Evolutionary conservation across 2,329 filamentous ascomycete species (phyloP), one percentile per base, ranked within the genome.

Genomic region (Cladosporium sp.): DNA sequence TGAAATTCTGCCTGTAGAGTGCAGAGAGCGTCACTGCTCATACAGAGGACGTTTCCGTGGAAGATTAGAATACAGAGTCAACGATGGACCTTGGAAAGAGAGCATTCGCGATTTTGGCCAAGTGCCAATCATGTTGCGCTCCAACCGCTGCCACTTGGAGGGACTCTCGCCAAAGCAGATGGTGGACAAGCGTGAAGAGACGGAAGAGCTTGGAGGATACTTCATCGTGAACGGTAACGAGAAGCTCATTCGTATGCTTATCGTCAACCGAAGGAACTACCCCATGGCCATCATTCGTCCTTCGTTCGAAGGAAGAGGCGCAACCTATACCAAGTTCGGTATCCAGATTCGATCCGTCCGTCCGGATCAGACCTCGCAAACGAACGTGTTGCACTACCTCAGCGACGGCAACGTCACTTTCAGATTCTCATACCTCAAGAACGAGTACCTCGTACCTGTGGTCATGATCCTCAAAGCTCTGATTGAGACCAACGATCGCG

Each of bases 161-260:
- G 88, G 88, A 61, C 87, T 92, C 67, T 87, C 90, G 5, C 94
- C 94, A 0, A 87, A 87, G 10, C 81, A 89, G 67, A 81, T 99
- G 15, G 91, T 97, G 28, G 81, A 88, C 62, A 85, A 85, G 60
- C 96, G 97, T 72, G 94, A 99, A 75, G 94, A 99, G 74, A 89
- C 92, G 0, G 94, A 99, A 74, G 94, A 99, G 74, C 77, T 97
- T 32, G 94, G 94, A 36, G 94, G 94, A 44, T 99, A 97, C 74
- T 99, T 97, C 70, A 86, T 99, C 67, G 89, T 99, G 68, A 99
- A 99, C 72, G 94, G 94, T 63, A 96, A 92, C 69, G 94, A 99
- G 74, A 97, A 97, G 78, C 84, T 97, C 58, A 91, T 97, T 66
- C 90, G 94, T 70, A 86, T 97, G 78, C 81, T 99, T 61, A 87